These are phyloP conservation scores for Helichrysum umbraculigerum DNA, from an alignment of 129 eudicot species.

Conservation along the genomic window DNA sequence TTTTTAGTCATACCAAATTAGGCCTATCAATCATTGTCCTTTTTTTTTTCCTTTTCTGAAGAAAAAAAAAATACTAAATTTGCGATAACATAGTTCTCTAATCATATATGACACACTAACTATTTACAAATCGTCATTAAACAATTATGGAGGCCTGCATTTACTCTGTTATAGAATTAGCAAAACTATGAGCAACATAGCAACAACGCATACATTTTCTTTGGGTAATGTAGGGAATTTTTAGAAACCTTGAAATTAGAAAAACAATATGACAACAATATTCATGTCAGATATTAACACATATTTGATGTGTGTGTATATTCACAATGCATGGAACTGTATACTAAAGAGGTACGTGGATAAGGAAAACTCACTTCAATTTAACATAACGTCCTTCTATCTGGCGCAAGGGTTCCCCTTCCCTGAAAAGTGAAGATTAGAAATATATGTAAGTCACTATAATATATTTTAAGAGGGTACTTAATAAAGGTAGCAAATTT, in stretches of 20 bases:
- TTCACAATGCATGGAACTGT: not conserved
- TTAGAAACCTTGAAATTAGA: not conserved
- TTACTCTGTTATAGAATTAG: not conserved
- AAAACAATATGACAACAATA: not conserved
- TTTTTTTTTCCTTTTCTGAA: too few species aligned
- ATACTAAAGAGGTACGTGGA: not conserved
- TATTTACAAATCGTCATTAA: not conserved
- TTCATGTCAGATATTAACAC: not conserved
- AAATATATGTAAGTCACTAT: not conserved
- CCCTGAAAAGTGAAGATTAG: conserved; percentile 50
- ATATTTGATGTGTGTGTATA: not conserved
- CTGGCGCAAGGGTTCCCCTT: conserved; percentile 75
- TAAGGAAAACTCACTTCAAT: conserved; percentile 62
- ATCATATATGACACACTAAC: not conserved
- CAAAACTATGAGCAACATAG: not conserved
- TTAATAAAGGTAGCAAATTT: not conserved
- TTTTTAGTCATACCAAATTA: too few species aligned
- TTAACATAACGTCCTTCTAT: conserved; percentile 69
- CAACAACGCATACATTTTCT: not conserved
- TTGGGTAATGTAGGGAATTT: not conserved
- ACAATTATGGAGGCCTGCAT: not conserved
- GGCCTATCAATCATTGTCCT: too few species aligned
- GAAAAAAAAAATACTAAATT: too few species aligned
- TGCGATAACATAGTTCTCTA: not conserved
- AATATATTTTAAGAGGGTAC: conserved; percentile 8